Evolutionary conservation across 108 stramenopile species (phyloP), one percentile per base, ranked within the genome.

Genomic region (Mayamaea pseudoterrestris): DNA sequence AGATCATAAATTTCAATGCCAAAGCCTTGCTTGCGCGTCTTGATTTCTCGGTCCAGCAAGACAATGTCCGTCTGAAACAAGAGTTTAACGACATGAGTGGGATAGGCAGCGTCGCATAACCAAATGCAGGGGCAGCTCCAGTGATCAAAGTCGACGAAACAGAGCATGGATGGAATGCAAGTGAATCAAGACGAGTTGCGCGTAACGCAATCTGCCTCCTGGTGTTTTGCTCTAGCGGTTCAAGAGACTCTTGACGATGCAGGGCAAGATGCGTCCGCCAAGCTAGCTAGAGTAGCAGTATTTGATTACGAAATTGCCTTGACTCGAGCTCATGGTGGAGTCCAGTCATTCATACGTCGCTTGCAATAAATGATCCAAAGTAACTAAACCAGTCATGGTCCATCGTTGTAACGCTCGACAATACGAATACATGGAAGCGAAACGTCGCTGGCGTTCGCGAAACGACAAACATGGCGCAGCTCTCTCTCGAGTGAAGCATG

Each of bases 11-110:
- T 65, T 46, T 82, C 76, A 24, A 90, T 70, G 7, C 87, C 87
- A 44, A 90, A 84, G 1, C 49, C 30, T 51, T 90, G 87, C 57
- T 90, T 90, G 45, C 83, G 77, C 25, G 60, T 51, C 54, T 90
- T 90, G 59, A 90, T 83, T 58, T 90, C 87, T n/a, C 87, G 82
- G 48, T 90, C 83, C 47, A 90, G 70, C 41, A 90, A 82, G 14
- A 69, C 50, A 49, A 90, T 68, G 55, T 90, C 87, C 30, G 75
- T 83, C 87, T 89, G 56, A 5, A 37, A 36, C 6, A 28, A 5
- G 18, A 31, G 26, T 39, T 53, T 7, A 35, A 3, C 14, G 28
- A 40, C 8, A 25, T 23, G 4, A 24, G 35, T 37, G 30, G 44
- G 18, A 6, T 7, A 32, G 34, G 30, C 5, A 35, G 13, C 20